These are phyloP conservation scores for Emiliania huxleyi DNA, from an alignment of 78 protist species.

Conservation along the genomic window DNA sequence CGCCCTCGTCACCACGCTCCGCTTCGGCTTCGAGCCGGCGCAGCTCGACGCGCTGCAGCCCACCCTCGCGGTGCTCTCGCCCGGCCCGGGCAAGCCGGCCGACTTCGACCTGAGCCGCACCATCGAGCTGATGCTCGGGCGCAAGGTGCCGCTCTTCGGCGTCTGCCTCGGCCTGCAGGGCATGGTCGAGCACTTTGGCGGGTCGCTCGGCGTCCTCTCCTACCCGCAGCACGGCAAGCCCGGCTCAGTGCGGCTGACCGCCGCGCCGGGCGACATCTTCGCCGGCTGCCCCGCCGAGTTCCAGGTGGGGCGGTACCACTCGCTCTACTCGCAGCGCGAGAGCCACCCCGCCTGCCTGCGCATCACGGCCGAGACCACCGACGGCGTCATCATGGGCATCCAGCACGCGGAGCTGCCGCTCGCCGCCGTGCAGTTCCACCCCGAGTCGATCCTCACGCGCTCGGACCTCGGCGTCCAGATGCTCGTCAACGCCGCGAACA, in stretches of 20 bases:
- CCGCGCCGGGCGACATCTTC: not conserved
- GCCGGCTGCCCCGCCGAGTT: not conserved
- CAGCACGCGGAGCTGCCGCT: conserved; percentile 33
- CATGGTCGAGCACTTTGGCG: conserved; percentile 33
- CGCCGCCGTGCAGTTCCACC: conserved; percentile 46
- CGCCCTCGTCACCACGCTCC: not conserved
- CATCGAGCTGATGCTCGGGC: not conserved
- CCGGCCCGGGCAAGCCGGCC: conserved; percentile 41
- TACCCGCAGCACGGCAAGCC: conserved; percentile 46
- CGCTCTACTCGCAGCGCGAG: not conserved
- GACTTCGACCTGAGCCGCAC: not conserved
- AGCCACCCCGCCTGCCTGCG: not conserved
- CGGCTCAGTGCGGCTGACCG: not conserved
- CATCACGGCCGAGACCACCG: conserved; percentile 15
- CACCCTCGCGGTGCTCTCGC: conserved; percentile 30
- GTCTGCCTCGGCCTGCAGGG: conserved; percentile 48
- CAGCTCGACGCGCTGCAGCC: conserved; percentile 31
- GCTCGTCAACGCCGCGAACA: not conserved
- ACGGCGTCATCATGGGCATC: conserved; percentile 34
- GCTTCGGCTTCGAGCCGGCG: not conserved
- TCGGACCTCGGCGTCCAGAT: not conserved
- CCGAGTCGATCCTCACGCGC: conserved; percentile 35
- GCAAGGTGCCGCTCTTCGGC: conserved; percentile 26
- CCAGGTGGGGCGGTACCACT: conserved; percentile 36
- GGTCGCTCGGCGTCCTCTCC: conserved; percentile 27